Evolutionary conservation across 805 yeast genomes (phyloP), one percentile per base, ranked within the genome.

Genomic region (Starmerella sp.): DNA sequence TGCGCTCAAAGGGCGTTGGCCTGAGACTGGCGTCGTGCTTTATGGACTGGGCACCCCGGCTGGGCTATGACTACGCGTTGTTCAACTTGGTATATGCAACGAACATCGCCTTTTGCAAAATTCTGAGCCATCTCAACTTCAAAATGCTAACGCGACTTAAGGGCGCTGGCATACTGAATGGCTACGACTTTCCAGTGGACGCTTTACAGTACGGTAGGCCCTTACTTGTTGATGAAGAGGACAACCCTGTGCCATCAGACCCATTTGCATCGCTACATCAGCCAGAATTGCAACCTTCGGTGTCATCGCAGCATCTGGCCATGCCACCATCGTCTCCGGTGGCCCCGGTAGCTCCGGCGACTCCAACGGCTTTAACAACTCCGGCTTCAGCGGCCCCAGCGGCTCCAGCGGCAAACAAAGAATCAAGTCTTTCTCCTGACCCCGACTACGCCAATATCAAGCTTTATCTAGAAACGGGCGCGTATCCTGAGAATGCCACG

Each of bases 1-100:
- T 87, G 62, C 74, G 98, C 63, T 89, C 91, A 30, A 86, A 85
- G 66, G 96, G 97, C 5, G 86, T 93, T 31, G 98, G 97, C 5
- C 74, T 83, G 54, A 84, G 93, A 0, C 68, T 93, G 58, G 82
- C 86, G 15, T 95, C 88, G 63, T 84, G 95, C 62, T 87, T 81
- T 62, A 67, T 90, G 29, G 87, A 84, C 57, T 93, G 97, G 97
- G 88, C 97, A 1, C 91, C 91, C 13, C 75, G 81, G 58, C 73
- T 93, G 42, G 96, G 96, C 4, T 91, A 86, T 69, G 85, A 91
- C 0, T 85, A 88, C 60, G 78, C 86, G 6, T 78, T 86, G 59
- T 86, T 93, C 71, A 88, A 89, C 60, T 73, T 91, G 54, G 88
- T 91, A 4, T 93, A 86, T 68, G 96, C 90, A 61, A 83, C 95